These are phyloP conservation scores for Alopecurus myosuroides DNA, from an alignment of 176 grass and related monocot genomes.

Conservation along the genomic window DNA sequence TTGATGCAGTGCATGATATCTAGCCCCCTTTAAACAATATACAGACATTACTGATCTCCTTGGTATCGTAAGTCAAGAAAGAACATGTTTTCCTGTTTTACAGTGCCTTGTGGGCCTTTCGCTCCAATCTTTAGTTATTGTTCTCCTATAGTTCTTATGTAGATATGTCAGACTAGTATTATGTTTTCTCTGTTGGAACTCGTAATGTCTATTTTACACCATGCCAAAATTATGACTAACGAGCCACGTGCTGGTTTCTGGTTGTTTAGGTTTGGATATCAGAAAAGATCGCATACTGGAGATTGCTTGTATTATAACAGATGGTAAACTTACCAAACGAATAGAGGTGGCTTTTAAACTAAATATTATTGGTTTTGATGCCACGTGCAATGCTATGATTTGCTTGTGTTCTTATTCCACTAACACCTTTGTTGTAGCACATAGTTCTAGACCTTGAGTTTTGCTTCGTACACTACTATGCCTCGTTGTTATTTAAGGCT, in stretches of 20 bases:
- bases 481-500: neutral
- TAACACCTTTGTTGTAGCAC: constrained; percentile 1
- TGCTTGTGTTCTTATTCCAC: neutral
- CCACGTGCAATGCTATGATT: neutral
- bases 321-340: constrained; percentile 69
- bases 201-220: neutral
- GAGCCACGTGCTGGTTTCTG: neutral
- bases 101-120: neutral
- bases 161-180: neutral
- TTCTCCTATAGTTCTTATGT: neutral
- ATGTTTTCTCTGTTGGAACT: neutral
- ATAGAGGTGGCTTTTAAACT: constrained; percentile 44
- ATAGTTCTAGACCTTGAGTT: constrained; percentile 8
- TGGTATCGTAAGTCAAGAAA: neutral
- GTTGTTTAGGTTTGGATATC: constrained; percentile 64
- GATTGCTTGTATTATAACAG: constrained; percentile 79
- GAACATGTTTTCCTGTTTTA: neutral
- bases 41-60: neutral
- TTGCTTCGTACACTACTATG: neutral
- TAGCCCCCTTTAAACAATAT: neutral
- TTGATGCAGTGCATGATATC: neutral
- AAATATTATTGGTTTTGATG: neutral
- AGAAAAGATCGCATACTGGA: constrained; percentile 73
- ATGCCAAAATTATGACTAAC: neutral
- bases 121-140: neutral